Evolutionary conservation across 164 flowering plant species (phyloP).

Genomic region (Dillenia turbinata): DNA sequence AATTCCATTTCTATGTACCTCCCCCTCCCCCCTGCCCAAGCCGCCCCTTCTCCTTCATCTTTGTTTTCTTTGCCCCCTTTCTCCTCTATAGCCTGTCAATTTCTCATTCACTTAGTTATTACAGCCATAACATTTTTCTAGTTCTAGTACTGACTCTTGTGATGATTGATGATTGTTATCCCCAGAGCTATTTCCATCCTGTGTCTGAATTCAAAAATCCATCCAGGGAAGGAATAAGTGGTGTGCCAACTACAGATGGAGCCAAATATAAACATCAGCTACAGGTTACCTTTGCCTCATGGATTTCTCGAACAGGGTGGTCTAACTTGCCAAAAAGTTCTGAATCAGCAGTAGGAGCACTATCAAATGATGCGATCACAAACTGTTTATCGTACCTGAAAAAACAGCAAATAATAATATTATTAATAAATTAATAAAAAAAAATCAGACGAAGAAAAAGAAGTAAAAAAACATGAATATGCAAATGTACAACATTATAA

Average conservation of each 20-base stretch:
- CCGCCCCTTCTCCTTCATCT: too few relatives aligned
- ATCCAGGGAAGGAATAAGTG: background rate
- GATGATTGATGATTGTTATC: too few relatives aligned
- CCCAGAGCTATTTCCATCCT: too few relatives aligned
- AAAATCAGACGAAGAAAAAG: background rate
- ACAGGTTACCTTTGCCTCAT: constrained; percentile 66
- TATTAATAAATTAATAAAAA: background rate
- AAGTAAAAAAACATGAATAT: too few relatives aligned
- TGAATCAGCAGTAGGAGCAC: constrained; percentile 91
- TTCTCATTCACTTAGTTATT: too few relatives aligned
- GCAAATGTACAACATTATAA: too few relatives aligned
- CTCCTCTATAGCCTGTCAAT: too few relatives aligned
- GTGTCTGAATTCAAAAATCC: background rate
- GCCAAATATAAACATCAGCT: background rate
- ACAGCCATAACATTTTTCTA: too few relatives aligned
- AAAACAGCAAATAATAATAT: constrained; percentile 10
- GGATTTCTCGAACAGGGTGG: constrained; percentile 52
- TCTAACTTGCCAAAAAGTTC: constrained; percentile 65
- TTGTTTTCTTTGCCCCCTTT: too few relatives aligned
- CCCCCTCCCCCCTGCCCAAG: too few relatives aligned
- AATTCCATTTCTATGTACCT: too few relatives aligned
- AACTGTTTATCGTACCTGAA: constrained; percentile 70
- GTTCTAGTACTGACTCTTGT: too few relatives aligned
- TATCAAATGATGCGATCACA: constrained; percentile 72
- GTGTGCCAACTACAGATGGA: background rate